Evolutionary conservation across 2,329 filamentous ascomycete genomes (phyloP).

Genomic region (Clonostachys solani): DNA sequence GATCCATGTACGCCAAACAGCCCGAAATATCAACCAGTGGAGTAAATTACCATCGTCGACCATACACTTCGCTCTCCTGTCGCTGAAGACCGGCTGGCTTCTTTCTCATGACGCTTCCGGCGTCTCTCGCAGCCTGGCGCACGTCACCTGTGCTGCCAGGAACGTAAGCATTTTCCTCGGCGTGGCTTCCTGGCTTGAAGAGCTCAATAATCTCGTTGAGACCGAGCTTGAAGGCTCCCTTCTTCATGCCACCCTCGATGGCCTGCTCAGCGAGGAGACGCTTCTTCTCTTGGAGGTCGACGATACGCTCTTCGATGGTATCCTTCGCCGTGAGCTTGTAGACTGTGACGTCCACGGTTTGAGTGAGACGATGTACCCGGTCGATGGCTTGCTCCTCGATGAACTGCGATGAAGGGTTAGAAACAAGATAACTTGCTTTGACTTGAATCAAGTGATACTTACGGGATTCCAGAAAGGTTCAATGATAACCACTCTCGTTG

Average conservation of each 20-base stretch:
- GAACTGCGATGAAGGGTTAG: conserved; percentile 50
- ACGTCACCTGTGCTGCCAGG: conserved; percentile 8
- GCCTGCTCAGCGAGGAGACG: conserved; percentile 85
- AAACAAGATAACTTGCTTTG: not conserved
- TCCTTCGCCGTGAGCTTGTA: conserved; percentile 87
- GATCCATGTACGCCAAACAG: too few species aligned
- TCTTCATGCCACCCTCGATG: conserved; percentile 76
- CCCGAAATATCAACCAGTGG: too few species aligned
- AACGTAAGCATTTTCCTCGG: conserved; percentile 1
- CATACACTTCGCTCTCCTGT: conserved; percentile 32
- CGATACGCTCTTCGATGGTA: conserved; percentile 88
- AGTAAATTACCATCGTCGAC: conserved; percentile 29
- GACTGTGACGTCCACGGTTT: conserved; percentile 89
- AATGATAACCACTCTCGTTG: conserved; percentile 87
- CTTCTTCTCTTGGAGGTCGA: conserved; percentile 94
- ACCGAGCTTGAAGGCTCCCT: conserved; percentile 73
- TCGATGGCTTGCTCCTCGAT: conserved; percentile 99
- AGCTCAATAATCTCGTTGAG: conserved; percentile 92
- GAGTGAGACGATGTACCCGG: conserved; percentile 95
- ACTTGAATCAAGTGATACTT: conserved; percentile 24
- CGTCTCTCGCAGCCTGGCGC: conserved; percentile 10
- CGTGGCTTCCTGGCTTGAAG: conserved; percentile 63
- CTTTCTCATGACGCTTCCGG: conserved; percentile 14
- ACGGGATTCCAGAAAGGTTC: conserved; percentile 98
- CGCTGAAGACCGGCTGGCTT: conserved; percentile 14